A percentile compares a stretch with the other conserved stretches of the same genome.
phyloP scores from a whole-genome alignment of 2,329 filamentous ascomycete species.

The Xylaria multiplex region DNA sequence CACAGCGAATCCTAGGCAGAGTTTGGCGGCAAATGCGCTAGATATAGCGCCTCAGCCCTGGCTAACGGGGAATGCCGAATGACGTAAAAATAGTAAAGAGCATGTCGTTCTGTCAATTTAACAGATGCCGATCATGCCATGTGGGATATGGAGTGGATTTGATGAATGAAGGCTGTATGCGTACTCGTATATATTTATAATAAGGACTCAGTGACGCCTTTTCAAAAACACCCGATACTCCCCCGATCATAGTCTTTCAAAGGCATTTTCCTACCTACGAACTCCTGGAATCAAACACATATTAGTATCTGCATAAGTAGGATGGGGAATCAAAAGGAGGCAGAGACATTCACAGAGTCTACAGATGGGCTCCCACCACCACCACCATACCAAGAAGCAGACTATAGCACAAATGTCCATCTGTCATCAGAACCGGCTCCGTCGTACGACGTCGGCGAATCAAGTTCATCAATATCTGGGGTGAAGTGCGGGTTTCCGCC shows the following conservation, averaged over 20 bases:
- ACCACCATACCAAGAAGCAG: constrained; percentile 28
- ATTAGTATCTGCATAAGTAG: not conserved
- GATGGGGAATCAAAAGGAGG: constrained; percentile 26
- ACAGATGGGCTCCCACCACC: constrained; percentile 17
- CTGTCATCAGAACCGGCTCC: constrained; percentile 20
- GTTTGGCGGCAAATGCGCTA: not conserved
- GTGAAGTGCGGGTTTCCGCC: constrained; percentile 22
- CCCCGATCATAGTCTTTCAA: not conserved
- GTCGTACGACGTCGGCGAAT: constrained; percentile 16
- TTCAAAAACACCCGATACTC: not conserved
- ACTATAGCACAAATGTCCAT: not conserved
- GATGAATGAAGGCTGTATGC: not conserved
- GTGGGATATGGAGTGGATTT: not conserved
- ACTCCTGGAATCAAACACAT: no score
- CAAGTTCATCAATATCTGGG: constrained; percentile 12
- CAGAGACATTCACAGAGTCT: constrained; percentile 10
- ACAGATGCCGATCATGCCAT: not conserved
- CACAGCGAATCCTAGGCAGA: not conserved
- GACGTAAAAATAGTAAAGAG: constrained; percentile 7
- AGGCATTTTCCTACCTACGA: no score
- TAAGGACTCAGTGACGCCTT: not conserved
- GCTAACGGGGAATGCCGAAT: not conserved
- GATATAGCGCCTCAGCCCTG: not conserved
- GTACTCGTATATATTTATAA: not conserved
- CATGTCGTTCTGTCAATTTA: not conserved